These are phyloP conservation scores for Vanrija sp. DNA, from an alignment of 1,284 basidiomycete species.

Conservation along the genomic window DNA sequence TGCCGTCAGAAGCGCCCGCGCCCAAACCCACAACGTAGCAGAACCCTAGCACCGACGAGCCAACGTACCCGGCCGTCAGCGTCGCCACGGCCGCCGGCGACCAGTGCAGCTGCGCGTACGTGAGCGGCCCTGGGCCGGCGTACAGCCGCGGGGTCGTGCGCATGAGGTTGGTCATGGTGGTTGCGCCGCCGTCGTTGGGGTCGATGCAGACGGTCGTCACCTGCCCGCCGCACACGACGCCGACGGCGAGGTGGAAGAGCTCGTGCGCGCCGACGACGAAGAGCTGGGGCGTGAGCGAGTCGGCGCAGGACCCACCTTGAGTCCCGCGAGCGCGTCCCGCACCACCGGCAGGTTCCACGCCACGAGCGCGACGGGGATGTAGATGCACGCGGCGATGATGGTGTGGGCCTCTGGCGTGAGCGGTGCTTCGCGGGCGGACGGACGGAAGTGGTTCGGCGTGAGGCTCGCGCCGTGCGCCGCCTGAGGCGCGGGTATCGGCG, in stretches of 20 bases:
- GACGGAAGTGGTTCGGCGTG: conserved; percentile 4
- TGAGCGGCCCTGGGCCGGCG: conserved; percentile 4
- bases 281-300: conserved; percentile 26
- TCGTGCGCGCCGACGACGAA: conserved; percentile 47
- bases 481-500: not conserved
- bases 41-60: conserved; percentile 41
- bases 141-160: conserved; percentile 6
- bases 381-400: conserved; percentile 44
- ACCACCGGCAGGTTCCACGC: conserved; percentile 45
- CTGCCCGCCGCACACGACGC: conserved; percentile 44
- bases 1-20: not conserved
- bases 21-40: conserved; percentile 41
- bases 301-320: conserved; percentile 34
- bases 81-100: conserved; percentile 32
- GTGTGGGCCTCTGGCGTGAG: conserved; percentile 40
- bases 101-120: conserved; percentile 37
- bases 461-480: not conserved
- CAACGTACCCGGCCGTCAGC: conserved; percentile 42
- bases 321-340: conserved; percentile 37
- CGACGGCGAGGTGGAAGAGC: conserved; percentile 40
- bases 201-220: conserved; percentile 46
- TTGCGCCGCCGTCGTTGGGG: conserved; percentile 47
- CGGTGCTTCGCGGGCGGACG: not conserved
- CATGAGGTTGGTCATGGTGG: conserved; percentile 41
- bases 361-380: conserved; percentile 39